phyloP scores from a whole-genome alignment of 1,139 yeast genomes.

The Nakaseomyces glabratus region DNA sequence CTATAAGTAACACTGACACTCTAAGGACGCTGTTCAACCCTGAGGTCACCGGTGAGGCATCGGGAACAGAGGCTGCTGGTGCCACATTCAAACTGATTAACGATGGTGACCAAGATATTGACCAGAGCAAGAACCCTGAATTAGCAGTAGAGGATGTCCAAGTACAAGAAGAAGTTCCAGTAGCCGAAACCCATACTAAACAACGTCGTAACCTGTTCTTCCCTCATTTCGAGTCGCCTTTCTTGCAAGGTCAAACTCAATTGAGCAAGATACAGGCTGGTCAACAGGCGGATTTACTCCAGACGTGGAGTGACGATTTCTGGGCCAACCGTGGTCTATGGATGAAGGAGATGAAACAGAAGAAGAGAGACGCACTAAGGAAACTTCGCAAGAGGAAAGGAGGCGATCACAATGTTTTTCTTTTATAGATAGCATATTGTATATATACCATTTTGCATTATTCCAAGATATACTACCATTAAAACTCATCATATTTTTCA shows the following conservation, averaged over 20 bases:
- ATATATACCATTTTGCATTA: no score
- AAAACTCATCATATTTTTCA: no score
- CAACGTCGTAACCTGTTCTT: conserved; percentile 49
- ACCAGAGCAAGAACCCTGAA: conserved; percentile 21
- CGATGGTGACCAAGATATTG: conserved; percentile 35
- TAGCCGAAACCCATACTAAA: conserved; percentile 11
- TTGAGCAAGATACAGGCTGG: conserved; percentile 44
- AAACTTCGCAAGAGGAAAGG: conserved; percentile 42
- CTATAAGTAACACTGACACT: conserved; percentile 43
- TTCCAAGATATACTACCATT: no score
- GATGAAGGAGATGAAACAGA: conserved; percentile 64
- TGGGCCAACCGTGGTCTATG: conserved; percentile 78
- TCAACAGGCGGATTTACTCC: conserved; percentile 36
- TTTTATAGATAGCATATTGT: no score
- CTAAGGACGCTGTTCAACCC: conserved; percentile 60
- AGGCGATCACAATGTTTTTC: conserved; percentile 14
- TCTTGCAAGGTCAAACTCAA: conserved; percentile 75
- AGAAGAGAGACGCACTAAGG: conserved; percentile 65
- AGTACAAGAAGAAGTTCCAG: conserved; percentile 7
- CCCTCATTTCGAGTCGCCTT: conserved; percentile 77
- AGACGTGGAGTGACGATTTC: conserved; percentile 66
- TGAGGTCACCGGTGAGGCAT: conserved; percentile 24
- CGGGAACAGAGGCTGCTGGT: neutral
- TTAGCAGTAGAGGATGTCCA: conserved; percentile 10
- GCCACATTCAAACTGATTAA: conserved; percentile 29